A percentile compares a stretch with the other conserved stretches of the same genome.
phyloP scores from a whole-genome alignment of 2,329 filamentous ascomycete species.

The Periconia sp. region DNA sequence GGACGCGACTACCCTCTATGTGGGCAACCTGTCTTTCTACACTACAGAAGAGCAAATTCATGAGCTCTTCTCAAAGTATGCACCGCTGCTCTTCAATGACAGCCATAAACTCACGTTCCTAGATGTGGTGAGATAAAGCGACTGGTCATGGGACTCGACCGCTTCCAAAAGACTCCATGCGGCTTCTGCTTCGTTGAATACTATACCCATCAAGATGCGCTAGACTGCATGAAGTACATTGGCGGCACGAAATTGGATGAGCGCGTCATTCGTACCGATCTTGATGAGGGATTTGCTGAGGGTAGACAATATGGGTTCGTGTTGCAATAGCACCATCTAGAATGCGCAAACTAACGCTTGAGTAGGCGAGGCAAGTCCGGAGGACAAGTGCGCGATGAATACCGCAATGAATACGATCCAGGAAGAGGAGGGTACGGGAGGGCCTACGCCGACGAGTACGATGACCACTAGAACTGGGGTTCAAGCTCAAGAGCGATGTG shows the following conservation, averaged over 20 bases:
- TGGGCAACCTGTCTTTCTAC: slow-evolving; percentile 98
- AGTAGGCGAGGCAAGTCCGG: slow-evolving; percentile 83
- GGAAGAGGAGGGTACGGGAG: slow-evolving; percentile 89
- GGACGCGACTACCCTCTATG: slow-evolving; percentile 92
- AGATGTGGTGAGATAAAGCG: slow-evolving; percentile 95
- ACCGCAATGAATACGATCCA: slow-evolving; percentile 95
- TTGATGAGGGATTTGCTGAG: slow-evolving; percentile 95
- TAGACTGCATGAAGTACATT: slow-evolving; percentile 98
- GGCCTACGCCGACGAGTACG: slow-evolving; percentile 54
- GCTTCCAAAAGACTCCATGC: slow-evolving; percentile 96
- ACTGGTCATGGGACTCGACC: slow-evolving; percentile 95
- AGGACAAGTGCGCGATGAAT: slow-evolving; percentile 96
- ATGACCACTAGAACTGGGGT: slow-evolving; percentile 26
- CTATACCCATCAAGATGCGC: slow-evolving; percentile 94
- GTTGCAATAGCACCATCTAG: too few species aligned
- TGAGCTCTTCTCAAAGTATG: slow-evolving; percentile 87
- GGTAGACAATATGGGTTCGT: slow-evolving; percentile 86
- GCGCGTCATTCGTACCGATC: slow-evolving; percentile 91
- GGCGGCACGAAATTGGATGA: slow-evolving; percentile 98
- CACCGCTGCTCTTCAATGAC: slow-evolving; percentile 8
- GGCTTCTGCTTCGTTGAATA: slow-evolving; percentile 99
- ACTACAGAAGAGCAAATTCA: slow-evolving; percentile 99
- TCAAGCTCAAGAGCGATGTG: background rate
- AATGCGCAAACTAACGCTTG: slow-evolving; percentile 18
- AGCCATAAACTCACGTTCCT: slow-evolving; percentile 3